Conservation (phyloP, 2,329 filamentous ascomycete species). For the Paraphaeosphaeria minitans region DNA sequence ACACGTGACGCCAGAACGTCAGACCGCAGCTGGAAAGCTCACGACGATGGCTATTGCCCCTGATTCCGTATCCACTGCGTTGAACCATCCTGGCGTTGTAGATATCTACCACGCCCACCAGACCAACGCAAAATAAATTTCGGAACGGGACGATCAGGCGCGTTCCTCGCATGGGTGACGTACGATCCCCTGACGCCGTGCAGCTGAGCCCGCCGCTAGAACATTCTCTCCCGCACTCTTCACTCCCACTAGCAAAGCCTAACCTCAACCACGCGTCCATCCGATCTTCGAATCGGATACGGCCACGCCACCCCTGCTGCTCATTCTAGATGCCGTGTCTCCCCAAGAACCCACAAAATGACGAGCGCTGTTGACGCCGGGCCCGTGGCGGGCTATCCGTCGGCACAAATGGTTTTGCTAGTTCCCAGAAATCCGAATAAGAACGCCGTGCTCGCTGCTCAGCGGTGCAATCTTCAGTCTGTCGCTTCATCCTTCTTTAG, state of each 20-base stretch:
- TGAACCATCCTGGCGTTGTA: no score
- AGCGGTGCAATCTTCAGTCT: neutral
- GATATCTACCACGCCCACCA: no score
- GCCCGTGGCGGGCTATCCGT: neutral
- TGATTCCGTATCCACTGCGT: no score
- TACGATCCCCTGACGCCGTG: neutral
- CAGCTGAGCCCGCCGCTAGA: neutral
- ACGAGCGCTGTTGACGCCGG: neutral
- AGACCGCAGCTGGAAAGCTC: no score
- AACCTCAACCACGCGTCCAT: neutral
- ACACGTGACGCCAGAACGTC: no score
- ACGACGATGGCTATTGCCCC: no score
- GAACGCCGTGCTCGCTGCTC: neutral
- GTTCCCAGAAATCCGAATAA: no score
- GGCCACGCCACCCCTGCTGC: neutral
- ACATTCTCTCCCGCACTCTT: neutral
- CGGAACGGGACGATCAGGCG: no score
- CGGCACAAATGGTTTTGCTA: neutral
- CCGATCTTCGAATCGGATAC: slow-evolving; percentile 1
- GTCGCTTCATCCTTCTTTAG: neutral
- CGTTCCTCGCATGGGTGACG: neutral
- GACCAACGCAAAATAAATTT: no score
- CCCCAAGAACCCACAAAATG: slow-evolving; percentile 4
- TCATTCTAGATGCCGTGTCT: neutral
- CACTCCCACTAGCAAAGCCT: slow-evolving; percentile 2